These are phyloP conservation scores for Aegilops longissima DNA, from an alignment of 176 grass and related monocot genomes.

Conservation along the genomic window DNA sequence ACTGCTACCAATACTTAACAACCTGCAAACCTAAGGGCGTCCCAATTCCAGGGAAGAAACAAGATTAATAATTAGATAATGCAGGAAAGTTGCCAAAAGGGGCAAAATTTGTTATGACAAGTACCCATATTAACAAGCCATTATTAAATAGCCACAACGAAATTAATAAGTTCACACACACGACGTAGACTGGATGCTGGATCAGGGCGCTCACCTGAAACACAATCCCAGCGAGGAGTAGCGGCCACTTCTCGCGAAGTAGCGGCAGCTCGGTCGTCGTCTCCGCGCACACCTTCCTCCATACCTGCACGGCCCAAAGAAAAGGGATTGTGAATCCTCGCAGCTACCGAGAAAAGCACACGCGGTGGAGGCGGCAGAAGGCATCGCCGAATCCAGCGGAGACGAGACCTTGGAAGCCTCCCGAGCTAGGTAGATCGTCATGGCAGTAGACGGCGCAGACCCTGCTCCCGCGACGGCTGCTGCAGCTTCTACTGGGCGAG, in stretches of 20 bases:
- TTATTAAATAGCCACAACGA: slow-evolving; percentile 5
- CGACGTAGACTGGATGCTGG: background rate
- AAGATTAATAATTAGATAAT: background rate
- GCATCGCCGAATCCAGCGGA: background rate
- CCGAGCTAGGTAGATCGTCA: slow-evolving; percentile 88
- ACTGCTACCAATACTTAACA: background rate
- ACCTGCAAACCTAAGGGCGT: background rate
- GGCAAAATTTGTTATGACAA: background rate
- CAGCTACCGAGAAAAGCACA: background rate
- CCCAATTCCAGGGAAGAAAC: background rate
- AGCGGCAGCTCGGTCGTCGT: slow-evolving; percentile 63
- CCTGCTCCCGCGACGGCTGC: background rate
- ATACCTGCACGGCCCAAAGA: slow-evolving; percentile 51
- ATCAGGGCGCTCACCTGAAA: slow-evolving; percentile 62
- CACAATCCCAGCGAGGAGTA: slow-evolving; percentile 70
- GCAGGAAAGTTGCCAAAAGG: slow-evolving; percentile 6
- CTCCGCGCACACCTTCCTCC: slow-evolving; percentile 74
- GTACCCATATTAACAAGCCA: background rate
- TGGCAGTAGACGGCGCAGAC: slow-evolving; percentile 21
- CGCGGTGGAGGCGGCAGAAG: background rate
- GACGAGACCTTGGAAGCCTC: slow-evolving; percentile 80
- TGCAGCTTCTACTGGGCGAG: slow-evolving; percentile 36
- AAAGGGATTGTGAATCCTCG: background rate
- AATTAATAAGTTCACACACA: slow-evolving; percentile 11
- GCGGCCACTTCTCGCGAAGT: slow-evolving; percentile 83